Conservation (phyloP, 1,284 basidiomycete species). For the Jaminaea rosea region DNA sequence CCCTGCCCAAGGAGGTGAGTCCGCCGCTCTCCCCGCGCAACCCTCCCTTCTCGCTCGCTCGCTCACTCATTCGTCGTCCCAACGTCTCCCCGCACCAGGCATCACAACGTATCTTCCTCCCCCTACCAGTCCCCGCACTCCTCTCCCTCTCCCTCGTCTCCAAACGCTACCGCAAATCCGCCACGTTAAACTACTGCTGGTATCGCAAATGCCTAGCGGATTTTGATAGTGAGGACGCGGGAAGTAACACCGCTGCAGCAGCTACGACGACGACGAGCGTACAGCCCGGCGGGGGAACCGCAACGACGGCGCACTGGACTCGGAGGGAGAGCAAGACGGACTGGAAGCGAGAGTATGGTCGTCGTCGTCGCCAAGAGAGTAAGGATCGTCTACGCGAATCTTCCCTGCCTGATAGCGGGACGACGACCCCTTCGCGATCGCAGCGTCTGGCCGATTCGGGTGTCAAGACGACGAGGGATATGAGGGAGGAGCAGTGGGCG, state of each 20-base stretch:
- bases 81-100: slow-evolving; percentile 10
- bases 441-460: slow-evolving; percentile 27
- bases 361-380: not conserved
- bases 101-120: slow-evolving; percentile 41
- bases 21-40: no score
- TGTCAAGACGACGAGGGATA: slow-evolving; percentile 21
- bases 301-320: slow-evolving; percentile 35
- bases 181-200: slow-evolving; percentile 41
- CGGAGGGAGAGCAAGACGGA: slow-evolving; percentile 35
- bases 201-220: slow-evolving; percentile 19
- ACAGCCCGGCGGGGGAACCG: no score
- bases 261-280: not conserved
- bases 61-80: no score
- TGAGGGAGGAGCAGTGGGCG: slow-evolving; percentile 33
- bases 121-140: slow-evolving; percentile 23
- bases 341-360: slow-evolving; percentile 16
- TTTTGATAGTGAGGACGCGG: not conserved
- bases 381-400: slow-evolving; percentile 17
- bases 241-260: slow-evolving; percentile 9
- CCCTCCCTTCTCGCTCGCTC: no score
- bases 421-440: slow-evolving; percentile 22
- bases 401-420: slow-evolving; percentile 14
- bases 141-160: slow-evolving; percentile 25
- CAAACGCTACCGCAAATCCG: slow-evolving; percentile 31
- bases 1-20: slow-evolving; percentile 20